Percentiles rank a stretch among this genome's conserved stretches.
Conservation (phyloP, 768 basidiomycete genomes). For the Clitopilus passeckerianus region DNA sequence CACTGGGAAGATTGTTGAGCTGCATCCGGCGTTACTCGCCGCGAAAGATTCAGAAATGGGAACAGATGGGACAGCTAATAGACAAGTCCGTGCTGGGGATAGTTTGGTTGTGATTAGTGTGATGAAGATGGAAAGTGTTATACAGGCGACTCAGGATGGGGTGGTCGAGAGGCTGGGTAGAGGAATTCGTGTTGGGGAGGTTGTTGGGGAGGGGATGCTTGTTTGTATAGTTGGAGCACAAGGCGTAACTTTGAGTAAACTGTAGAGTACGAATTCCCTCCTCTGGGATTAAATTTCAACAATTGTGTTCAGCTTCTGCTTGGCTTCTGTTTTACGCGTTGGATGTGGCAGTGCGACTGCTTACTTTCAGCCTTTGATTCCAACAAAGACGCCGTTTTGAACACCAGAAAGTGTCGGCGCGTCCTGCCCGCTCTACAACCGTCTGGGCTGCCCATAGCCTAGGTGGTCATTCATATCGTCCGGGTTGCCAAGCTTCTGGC, state of each 20-base stretch:
- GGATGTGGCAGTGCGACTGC: background rate
- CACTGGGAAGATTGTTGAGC: constrained; percentile 31
- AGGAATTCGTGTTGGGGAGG: constrained; percentile 24
- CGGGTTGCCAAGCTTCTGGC: too few species aligned
- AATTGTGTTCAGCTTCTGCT: background rate
- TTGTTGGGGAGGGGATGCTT: constrained; percentile 29
- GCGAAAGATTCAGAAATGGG: background rate
- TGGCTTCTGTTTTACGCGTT: too few species aligned
- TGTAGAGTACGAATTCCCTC: background rate
- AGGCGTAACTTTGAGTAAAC: background rate
- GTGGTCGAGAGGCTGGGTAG: constrained; percentile 23
- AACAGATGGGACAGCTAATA: background rate
- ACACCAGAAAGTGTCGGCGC: background rate
- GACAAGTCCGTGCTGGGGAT: constrained; percentile 25
- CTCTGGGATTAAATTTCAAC: background rate
- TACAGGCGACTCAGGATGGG: constrained; percentile 23
- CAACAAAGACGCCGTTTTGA: background rate
- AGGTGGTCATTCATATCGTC: too few species aligned
- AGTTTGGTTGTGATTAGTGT: constrained; percentile 26
- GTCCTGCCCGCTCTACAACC: too few species aligned
- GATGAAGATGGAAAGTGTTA: constrained; percentile 37
- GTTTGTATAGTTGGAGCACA: constrained; percentile 18
- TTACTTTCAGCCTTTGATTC: background rate
- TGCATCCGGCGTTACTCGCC: constrained; percentile 22
- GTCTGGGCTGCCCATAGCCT: too few species aligned